Conservation (phyloP, 495 filamentous ascomycete species). For the Neurospora sp. region DNA sequence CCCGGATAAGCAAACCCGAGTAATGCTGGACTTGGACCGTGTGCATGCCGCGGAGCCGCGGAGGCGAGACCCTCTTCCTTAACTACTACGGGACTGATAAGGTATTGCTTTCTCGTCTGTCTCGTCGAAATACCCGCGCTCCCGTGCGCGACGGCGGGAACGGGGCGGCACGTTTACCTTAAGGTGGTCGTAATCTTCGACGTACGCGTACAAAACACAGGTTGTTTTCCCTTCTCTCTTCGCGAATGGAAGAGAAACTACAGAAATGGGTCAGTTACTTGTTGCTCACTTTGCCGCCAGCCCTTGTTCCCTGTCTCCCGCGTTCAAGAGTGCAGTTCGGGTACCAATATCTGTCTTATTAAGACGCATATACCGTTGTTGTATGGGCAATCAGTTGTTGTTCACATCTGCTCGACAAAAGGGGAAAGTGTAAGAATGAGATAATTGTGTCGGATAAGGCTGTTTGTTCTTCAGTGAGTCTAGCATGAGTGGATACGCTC, state of each 20-base stretch:
- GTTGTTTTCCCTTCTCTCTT: background rate
- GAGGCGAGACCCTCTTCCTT: background rate
- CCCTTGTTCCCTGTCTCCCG: background rate
- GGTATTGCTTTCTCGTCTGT: background rate
- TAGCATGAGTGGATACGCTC: background rate
- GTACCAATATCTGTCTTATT: background rate
- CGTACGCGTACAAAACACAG: background rate
- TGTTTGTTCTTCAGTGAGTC: background rate
- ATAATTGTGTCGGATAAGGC: background rate
- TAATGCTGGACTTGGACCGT: too few relatives aligned
- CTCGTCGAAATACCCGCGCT: background rate
- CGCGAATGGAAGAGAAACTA: background rate
- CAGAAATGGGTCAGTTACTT: background rate
- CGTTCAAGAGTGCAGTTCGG: background rate
- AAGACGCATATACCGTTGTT: background rate
- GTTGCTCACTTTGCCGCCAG: background rate
- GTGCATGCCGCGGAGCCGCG: too few relatives aligned
- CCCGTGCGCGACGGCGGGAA: background rate
- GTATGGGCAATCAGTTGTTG: background rate
- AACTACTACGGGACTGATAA: background rate
- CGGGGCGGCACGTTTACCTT: background rate
- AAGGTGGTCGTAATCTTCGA: background rate
- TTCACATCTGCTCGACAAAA: background rate
- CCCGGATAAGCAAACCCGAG: background rate
- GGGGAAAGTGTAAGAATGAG: background rate